These are phyloP conservation scores for Neofusicoccum sp. DNA, from an alignment of 2,329 filamentous ascomycete genomes.

Conservation along the genomic window DNA sequence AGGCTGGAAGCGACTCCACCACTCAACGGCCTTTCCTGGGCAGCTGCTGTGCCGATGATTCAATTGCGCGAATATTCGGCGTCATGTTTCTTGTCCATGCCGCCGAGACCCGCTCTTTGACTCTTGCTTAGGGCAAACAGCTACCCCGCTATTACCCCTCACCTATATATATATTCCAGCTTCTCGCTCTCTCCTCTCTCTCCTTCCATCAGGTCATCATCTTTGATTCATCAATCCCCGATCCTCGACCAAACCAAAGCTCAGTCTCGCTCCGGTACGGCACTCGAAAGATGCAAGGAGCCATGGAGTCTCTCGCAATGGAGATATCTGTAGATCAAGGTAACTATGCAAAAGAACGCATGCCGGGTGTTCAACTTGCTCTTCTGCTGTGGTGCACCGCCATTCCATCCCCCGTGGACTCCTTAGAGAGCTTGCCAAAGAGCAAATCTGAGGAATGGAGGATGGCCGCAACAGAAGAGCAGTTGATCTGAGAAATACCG, in stretches of 20 bases:
- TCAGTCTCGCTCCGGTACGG: slow-evolving; percentile 17
- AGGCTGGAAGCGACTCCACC: too few relatives aligned
- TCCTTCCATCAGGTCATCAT: background rate
- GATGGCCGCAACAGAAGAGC: slow-evolving; percentile 23
- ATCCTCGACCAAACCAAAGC: background rate
- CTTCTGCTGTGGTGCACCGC: background rate
- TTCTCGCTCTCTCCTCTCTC: background rate
- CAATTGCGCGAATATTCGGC: background rate
- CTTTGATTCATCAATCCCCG: background rate
- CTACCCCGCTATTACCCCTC: slow-evolving; percentile 19
- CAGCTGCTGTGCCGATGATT: background rate
- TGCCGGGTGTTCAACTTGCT: slow-evolving; percentile 38
- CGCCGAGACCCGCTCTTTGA: background rate
- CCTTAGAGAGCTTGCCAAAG: slow-evolving; percentile 18
- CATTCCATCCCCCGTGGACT: background rate
- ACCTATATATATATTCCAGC: background rate
- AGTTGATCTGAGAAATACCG: slow-evolving; percentile 72
- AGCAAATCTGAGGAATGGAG: background rate
- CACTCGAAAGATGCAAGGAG: slow-evolving; percentile 11
- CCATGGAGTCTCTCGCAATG: slow-evolving; percentile 27
- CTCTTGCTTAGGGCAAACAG: slow-evolving; percentile 7
- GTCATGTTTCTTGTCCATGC: background rate
- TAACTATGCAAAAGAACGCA: slow-evolving; percentile 41
- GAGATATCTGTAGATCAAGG: slow-evolving; percentile 43
- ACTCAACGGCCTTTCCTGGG: background rate